Evolutionary conservation across 164 flowering plant species (phyloP).

Genomic region (Paratinospora sagittata): DNA sequence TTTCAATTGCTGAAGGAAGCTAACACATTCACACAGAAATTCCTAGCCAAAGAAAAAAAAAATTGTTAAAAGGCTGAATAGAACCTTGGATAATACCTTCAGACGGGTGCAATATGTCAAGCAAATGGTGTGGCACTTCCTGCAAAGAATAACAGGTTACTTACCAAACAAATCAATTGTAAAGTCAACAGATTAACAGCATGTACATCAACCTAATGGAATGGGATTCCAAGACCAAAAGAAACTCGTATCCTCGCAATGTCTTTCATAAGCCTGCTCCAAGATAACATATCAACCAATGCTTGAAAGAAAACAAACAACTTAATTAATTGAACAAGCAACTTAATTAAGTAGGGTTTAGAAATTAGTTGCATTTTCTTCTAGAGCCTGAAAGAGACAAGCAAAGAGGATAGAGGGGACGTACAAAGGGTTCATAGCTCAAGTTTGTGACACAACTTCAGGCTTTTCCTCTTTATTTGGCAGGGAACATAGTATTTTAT

Average conservation of each 20-base stretch:
- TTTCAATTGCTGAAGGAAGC: too few species aligned
- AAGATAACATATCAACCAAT: too few species aligned
- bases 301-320: not conserved
- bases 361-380: too few species aligned
- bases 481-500: too few species aligned
- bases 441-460: too few species aligned
- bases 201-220: not conserved
- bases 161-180: not conserved
- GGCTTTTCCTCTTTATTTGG: too few species aligned
- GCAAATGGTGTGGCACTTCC: constrained; percentile 91
- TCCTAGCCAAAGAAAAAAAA: not conserved
- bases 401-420: too few species aligned
- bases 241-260: not conserved
- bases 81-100: constrained; percentile 48
- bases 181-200: not conserved
- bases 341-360: too few species aligned
- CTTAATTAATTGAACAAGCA: too few species aligned
- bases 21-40: not conserved
- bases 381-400: too few species aligned
- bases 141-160: constrained; percentile 23
- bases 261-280: too few species aligned
- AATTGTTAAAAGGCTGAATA: not conserved
- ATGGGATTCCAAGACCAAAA: not conserved
- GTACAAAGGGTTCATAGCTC: too few species aligned
- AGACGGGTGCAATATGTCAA: constrained; percentile 80